Evolutionary conservation across 2,329 filamentous ascomycete species (phyloP).

Genomic region (Hymenoscyphus infarciens): DNA sequence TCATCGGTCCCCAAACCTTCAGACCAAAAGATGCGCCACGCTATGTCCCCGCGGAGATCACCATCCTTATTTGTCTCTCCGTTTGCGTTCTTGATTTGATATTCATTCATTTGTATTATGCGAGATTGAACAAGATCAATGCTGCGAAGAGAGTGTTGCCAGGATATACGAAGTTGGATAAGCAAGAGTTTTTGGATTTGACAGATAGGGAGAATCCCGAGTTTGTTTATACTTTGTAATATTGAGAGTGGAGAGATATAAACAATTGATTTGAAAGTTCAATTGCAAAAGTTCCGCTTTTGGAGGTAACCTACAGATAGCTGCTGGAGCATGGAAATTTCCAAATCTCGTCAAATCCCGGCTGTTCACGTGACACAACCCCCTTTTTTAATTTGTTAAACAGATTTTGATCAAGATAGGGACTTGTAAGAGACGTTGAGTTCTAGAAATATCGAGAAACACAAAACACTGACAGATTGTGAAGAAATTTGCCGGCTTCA

Average conservation of each 20-base stretch:
- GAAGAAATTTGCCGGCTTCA: too few species aligned
- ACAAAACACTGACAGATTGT: too few species aligned
- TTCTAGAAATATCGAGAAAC: too few species aligned
- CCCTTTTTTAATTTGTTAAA: too few species aligned
- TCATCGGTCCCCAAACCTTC: slow-evolving; percentile 43
- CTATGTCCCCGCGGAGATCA: slow-evolving; percentile 37
- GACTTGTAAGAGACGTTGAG: too few species aligned
- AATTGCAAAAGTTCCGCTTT: neutral
- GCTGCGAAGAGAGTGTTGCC: slow-evolving; percentile 21
- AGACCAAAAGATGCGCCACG: slow-evolving; percentile 46
- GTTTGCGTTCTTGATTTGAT: slow-evolving; percentile 24
- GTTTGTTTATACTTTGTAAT: slow-evolving; percentile 34
- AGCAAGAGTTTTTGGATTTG: slow-evolving; percentile 35
- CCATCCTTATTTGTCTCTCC: slow-evolving; percentile 42
- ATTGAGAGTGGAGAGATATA: neutral
- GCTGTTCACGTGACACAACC: too few species aligned
- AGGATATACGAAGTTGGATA: slow-evolving; percentile 30
- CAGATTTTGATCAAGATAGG: too few species aligned
- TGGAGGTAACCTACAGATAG: too few species aligned
- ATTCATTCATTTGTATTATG: slow-evolving; percentile 30
- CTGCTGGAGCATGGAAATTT: too few species aligned
- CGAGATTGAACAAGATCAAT: slow-evolving; percentile 30
- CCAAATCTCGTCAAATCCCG: too few species aligned
- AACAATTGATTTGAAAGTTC: neutral
- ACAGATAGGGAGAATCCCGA: slow-evolving; percentile 35